Conservation (phyloP, 805 yeast genomes). For the Blastobotrys parvus region DNA sequence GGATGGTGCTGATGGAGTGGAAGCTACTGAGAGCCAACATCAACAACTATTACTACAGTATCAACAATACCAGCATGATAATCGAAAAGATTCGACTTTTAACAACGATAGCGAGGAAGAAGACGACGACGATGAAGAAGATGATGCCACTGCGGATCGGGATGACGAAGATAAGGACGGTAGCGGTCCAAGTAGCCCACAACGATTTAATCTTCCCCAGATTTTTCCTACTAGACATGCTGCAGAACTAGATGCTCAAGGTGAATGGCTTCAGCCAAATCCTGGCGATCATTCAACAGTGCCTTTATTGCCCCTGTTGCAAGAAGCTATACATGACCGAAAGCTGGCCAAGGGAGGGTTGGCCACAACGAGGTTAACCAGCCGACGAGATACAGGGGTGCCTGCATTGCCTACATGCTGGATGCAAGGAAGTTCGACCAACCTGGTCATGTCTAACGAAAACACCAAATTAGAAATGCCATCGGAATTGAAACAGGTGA, state of each 20-base stretch:
- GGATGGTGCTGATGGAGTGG: not conserved
- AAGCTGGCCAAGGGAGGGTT: not conserved
- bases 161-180: not conserved
- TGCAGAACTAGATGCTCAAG: slow-evolving; percentile 5
- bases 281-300: not conserved
- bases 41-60: not conserved
- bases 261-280: not conserved
- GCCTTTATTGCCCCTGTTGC: no score
- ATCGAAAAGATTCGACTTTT: not conserved
- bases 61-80: not conserved
- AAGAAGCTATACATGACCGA: not conserved
- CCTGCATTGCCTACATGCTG: slow-evolving; percentile 19
- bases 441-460: slow-evolving; percentile 10
- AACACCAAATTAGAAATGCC: slow-evolving; percentile 7
- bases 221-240: slow-evolving; percentile 20
- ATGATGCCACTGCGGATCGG: not conserved
- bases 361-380: not conserved
- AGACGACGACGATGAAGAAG: not conserved
- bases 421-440: slow-evolving; percentile 9
- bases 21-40: not conserved
- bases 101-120: not conserved
- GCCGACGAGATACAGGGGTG: slow-evolving; percentile 13
- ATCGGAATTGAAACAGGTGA: not conserved
- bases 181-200: not conserved
- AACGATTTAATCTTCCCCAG: slow-evolving; percentile 13